Conservation (phyloP, 78 protist genomes). For the Goniomonas avonlea region DNA sequence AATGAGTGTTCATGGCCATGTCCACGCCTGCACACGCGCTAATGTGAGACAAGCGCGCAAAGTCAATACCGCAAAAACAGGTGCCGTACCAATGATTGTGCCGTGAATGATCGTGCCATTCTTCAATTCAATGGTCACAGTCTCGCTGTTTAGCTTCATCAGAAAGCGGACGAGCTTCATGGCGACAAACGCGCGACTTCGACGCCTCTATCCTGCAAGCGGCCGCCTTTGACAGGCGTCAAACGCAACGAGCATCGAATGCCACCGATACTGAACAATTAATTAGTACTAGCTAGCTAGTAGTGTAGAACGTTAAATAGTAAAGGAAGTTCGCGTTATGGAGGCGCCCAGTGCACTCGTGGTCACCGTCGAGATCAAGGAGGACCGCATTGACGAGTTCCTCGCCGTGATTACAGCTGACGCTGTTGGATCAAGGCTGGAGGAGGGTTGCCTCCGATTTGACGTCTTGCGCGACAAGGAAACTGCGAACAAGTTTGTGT, state of each 20-base stretch:
- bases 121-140: conserved; percentile 94
- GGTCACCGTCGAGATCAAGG: neutral
- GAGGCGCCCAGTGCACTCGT: too few relatives aligned
- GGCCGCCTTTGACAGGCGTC: too few relatives aligned
- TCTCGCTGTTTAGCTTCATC: conserved; percentile 83
- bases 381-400: neutral
- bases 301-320: too few relatives aligned
- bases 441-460: neutral
- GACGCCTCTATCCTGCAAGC: too few relatives aligned
- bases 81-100: conserved; percentile 71
- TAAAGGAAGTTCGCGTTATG: too few relatives aligned
- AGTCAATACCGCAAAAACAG: neutral
- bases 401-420: neutral
- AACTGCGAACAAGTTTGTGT: neutral
- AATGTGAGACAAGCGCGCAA: neutral
- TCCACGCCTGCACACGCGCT: conserved; percentile 70
- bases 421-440: neutral
- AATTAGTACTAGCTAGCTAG: too few relatives aligned
- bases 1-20: conserved; percentile 87
- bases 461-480: neutral
- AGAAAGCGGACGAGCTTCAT: conserved; percentile 62
- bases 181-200: too few relatives aligned
- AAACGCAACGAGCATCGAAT: too few relatives aligned
- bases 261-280: too few relatives aligned
- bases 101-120: conserved; percentile 94